Evolutionary conservation across 805 yeast genomes (phyloP), one percentile per base, ranked within the genome.

Genomic region (Vanderwaltozyma yarrowii): DNA sequence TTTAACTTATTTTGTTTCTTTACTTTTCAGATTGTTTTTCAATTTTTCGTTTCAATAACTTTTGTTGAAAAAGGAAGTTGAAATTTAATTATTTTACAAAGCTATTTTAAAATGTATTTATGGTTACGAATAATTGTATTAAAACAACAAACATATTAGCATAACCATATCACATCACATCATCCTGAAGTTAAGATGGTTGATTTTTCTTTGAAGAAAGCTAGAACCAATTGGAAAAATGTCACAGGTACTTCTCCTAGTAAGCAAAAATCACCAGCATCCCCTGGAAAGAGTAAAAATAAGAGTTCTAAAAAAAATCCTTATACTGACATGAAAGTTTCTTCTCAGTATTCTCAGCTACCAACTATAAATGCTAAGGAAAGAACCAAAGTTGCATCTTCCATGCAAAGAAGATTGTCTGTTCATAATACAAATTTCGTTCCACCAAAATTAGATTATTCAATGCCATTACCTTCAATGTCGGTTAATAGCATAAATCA

Each of bases 321-420:
- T 7, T 37, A 38, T 28, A 23, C 32, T 17, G 37, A 37, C 8
- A 31, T 37, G 25, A 37, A 32, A n/a, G 36, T 32, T 4, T 32
- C 39, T 2, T 21, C 35, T 2, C 20, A 37, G n/a, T 32, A 31
- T 13, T 32, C 51, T 13, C 44, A 49, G 27, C 35, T 64, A 18
- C 69, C 67, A 1, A 52, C 54, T 13, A 58, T 65, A 19, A 56
- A 55, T 38, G 51, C 58, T 19, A 52, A 53, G 34, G 65, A 59
- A 30, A 58, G 61, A 41, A 64, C 56, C 24, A 64, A 61, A 45
- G 60, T 64, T 41, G 69, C 66, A 2, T 52, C 61, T 13, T 54
- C 66, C 16, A 66, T 66, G 64, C 69, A 68, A 38, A 51, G 74
- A 37, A 51, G 74, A 40, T 55, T 69, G 42, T 69, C 73, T 3